Evolutionary conservation across 2,329 filamentous ascomycete genomes (phyloP), one percentile per base, ranked within the genome.

Genomic region (Botrytis pseudocinerea): DNA sequence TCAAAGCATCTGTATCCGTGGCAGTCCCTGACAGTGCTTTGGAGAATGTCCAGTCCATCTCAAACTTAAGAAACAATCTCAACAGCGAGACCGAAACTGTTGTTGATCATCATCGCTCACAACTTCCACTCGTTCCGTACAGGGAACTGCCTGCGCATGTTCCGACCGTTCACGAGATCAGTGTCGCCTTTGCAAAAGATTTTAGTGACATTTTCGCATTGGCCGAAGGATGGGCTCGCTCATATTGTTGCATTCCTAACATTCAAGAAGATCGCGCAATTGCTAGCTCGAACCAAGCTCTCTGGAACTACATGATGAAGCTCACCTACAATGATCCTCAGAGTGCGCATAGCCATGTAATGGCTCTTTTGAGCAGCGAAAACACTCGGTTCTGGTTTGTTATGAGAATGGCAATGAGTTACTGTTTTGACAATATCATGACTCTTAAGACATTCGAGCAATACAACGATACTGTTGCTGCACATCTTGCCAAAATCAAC

Each of bases 241-340:
- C 54, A 22, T 73, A 73, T 63, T 57, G 57, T 1, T 60, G 35
- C 22, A 38, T 42, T 48, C 62, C 63, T 4, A 62, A 69, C 44
- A n/a, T 65, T 22, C 9, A 42, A 40, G 57, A 42, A 38, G 79
- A 80, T 63, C 72, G 72, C 25, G 57, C 54, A 5, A 76, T 80
- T 68, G 70, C 73, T 2, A 69, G 78, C 12, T 75, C 74, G 7
- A 76, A 79, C 20, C 74, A 79, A 32, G 59, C 71, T 1, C 76
- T 84, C 0, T 84, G 82, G 83, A 75, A 78, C 4, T 84, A 81
- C 73, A 82, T 84, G 76, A 79, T 81, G 74, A 76, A 76, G 9
- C 78, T 82, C 5, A 79, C 81, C 0, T 79, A 78, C 42, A 73
- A 73, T 4, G 74, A 77, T 5, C 71, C 64, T 12, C 81, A 82